Base-by-base conservation (phyloP, 75 land plant species). In the Ceratopteris richardii region DNA sequence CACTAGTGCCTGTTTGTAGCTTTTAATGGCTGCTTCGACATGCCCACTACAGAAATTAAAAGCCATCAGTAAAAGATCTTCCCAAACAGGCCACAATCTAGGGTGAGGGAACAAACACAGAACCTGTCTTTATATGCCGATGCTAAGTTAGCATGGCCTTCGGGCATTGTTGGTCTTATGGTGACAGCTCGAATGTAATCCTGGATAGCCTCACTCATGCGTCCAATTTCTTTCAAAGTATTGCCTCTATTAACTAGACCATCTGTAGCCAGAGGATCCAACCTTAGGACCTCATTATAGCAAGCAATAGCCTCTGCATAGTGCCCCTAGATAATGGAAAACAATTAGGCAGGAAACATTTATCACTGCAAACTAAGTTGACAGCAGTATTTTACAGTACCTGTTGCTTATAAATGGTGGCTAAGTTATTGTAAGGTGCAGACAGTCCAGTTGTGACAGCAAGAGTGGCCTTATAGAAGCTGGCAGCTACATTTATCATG, bases 61-160 rank as follows among this genome's bases (percentile, higher is more conserved):
- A 29, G n/a, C 13, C 23, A 29, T 11, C 21, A 48, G 18, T 29
- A 28, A 20, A 44, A 46, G 17, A 46, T 46, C 2, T 1, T 18
- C 37, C 37, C 37, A 33, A 4, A 33, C 37, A 33, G 9, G 7
- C 37, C 9, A 33, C 9, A 4, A 33, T 9, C 3, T 3, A 33
- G 37, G 37, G 37, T n/a, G 37, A 33, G 9, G 9, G 9, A 33
- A 33, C 37, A 33, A 3, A 33, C 37, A 54, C 47, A 41, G 31
- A n/a, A 95, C 99, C 97, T 90, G 65, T 95, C 99, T 41, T 95
- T 95, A 62, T 90, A 95, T 31, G 99, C 99, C 29, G 99, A 95
- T 40, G 99, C 99, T 26, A 95, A 61, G 57, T 95, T 95, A 41
- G 99, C 99, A 90, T 95, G 99, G 26, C 89, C 99, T 70, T 95